Base-by-base conservation (phyloP, 2,329 filamentous ascomycete species). In the Penicillium sp. region DNA sequence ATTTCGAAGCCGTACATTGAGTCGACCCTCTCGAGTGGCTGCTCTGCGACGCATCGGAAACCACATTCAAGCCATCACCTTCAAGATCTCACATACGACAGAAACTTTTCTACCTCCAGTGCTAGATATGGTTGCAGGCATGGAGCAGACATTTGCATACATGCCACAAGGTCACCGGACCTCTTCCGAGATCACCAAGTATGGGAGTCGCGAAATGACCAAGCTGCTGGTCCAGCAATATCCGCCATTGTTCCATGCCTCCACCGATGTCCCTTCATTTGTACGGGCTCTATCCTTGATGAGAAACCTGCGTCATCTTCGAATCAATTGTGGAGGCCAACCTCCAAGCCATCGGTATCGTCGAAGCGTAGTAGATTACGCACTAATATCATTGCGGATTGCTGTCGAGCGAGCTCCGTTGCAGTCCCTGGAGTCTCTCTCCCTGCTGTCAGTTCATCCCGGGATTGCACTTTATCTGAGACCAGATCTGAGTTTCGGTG, bases 181-280 rank as follows among this genome's bases (percentile, higher is more conserved):
- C 51, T 64, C 27, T 9, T 21, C 13, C 11, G 48, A 19, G 4
- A 43, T 16, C 31, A 89, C 89, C 51, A 91, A 76, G 29, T 96
- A 96, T 72, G 90, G 89, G 64, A 90, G 87, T 71, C 82, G 84
- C 65, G 89, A 91, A 67, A 85, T 95, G 68, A 91, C 88, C 59
- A 89, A 93, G 69, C 83, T 96, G 57, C 81, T 96, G 59, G 90
- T 91, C 14, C 87, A 91, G 70, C 91, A 96, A 76, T 96, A 96
- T 68, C 90, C 91, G 52, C 90, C 92, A 6, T 78, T 96, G 3
- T 96, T 96, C 76, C 92, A 96, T 70, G 90, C 91, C 7, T 90
- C 92, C 8, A 93, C 90, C 59, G 95, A 96, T 70, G 88, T 96
- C 7, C 85, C 90, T 5, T 90, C 90, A 39, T 96, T 96, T 77